A percentile compares a stretch with the other conserved stretches of the same genome.
Evolutionary conservation across 2,329 filamentous ascomycete species (phyloP).

Genomic region (Talaromyces sp.): DNA sequence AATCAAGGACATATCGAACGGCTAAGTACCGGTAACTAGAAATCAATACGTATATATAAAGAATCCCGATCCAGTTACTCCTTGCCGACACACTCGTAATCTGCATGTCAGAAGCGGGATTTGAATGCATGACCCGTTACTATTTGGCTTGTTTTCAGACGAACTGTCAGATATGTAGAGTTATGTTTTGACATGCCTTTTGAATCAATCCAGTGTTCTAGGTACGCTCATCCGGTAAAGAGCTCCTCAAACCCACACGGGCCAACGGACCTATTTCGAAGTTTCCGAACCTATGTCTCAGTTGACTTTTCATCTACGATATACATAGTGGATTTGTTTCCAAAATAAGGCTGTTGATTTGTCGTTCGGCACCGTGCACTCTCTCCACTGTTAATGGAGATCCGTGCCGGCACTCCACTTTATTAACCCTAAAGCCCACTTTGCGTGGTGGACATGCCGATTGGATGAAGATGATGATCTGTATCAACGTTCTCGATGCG

Average conservation of each 20-base stretch:
- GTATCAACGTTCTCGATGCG: background rate
- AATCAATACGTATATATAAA: background rate
- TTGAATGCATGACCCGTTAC: background rate
- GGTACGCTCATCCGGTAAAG: background rate
- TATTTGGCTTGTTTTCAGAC: background rate
- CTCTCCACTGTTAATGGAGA: background rate
- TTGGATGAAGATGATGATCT: background rate
- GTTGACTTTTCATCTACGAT: background rate
- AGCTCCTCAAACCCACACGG: background rate
- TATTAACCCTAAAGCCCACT: conserved; percentile 1
- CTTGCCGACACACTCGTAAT: background rate
- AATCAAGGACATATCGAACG: background rate
- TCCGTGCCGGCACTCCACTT: conserved; percentile 7
- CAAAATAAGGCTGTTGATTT: background rate
- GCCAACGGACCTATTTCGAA: background rate
- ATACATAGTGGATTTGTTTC: background rate
- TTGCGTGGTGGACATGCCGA: background rate
- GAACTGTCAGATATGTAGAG: background rate
- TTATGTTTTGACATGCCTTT: background rate
- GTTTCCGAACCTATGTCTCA: background rate
- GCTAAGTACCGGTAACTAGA: background rate
- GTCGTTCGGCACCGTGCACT: background rate
- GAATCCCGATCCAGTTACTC: background rate
- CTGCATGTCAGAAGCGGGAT: background rate
- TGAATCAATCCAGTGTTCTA: background rate